phyloP scores from a whole-genome alignment of 176 grass and related monocot genomes.

The Hordeum vulgare region DNA sequence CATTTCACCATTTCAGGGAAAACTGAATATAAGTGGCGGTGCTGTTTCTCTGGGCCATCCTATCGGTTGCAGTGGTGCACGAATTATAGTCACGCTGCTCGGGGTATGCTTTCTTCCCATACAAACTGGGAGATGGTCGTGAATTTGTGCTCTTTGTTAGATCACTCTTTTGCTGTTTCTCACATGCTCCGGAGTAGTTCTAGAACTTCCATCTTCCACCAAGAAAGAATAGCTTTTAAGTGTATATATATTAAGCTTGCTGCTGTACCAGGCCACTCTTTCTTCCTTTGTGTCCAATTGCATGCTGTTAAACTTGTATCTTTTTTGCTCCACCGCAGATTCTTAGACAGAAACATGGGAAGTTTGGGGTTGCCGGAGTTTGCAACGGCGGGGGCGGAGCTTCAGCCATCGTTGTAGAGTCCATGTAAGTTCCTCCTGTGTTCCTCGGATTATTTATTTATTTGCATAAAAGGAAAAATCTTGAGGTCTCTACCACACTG shows the following conservation, averaged over 20 bases:
- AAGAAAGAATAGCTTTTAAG: not conserved
- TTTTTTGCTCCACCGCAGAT: slow-evolving; percentile 34
- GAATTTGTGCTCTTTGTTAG: not conserved
- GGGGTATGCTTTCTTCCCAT: slow-evolving; percentile 58
- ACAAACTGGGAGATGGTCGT: not conserved
- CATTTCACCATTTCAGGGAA: slow-evolving; percentile 42
- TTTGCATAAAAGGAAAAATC: not conserved
- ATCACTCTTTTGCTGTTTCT: not conserved
- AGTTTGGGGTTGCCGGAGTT: slow-evolving; percentile 52
- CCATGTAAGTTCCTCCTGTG: slow-evolving; percentile 46
- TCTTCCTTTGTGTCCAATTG: not conserved
- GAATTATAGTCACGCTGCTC: slow-evolving; percentile 83
- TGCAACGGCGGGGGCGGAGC: slow-evolving; percentile 94
- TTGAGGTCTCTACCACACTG: not conserved
- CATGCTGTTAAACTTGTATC: not conserved
- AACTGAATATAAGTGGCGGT: slow-evolving; percentile 81
- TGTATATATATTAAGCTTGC: not conserved
- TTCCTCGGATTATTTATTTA: not conserved
- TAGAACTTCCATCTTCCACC: not conserved
- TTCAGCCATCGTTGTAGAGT: slow-evolving; percentile 75
- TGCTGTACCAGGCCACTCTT: not conserved
- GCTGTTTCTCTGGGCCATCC: slow-evolving; percentile 96
- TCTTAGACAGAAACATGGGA: slow-evolving; percentile 65
- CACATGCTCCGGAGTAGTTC: not conserved
- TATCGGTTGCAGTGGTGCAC: slow-evolving; percentile 84